These are phyloP conservation scores for Monilinia laxa DNA, from an alignment of 2,329 filamentous ascomycete genomes.

Conservation along the genomic window DNA sequence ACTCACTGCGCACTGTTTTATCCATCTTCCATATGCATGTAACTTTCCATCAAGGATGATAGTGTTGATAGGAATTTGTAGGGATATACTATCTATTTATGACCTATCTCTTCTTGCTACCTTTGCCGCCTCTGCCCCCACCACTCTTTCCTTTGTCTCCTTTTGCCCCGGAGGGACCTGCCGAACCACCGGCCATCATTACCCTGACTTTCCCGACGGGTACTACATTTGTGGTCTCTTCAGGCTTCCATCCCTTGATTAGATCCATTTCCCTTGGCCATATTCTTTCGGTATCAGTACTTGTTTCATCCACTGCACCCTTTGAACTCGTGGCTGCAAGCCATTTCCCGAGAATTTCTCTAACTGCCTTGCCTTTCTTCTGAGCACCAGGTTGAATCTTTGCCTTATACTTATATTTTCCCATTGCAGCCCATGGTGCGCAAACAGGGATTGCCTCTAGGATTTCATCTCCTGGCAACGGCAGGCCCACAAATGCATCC, in stretches of 20 bases:
- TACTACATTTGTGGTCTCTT: constrained; percentile 77
- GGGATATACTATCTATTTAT: background rate
- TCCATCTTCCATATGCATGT: background rate
- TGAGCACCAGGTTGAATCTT: constrained; percentile 87
- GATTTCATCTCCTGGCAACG: constrained; percentile 79
- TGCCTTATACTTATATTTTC: constrained; percentile 83
- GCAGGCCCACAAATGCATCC: constrained; percentile 74
- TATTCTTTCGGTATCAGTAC: constrained; percentile 68
- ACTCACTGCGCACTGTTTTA: too few relatives aligned
- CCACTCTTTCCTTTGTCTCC: constrained; percentile 37
- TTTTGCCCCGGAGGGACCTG: constrained; percentile 31
- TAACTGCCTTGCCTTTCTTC: constrained; percentile 94
- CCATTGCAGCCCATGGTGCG: constrained; percentile 63
- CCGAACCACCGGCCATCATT: constrained; percentile 63
- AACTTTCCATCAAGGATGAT: background rate
- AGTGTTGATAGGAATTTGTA: background rate
- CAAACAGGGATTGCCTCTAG: constrained; percentile 64
- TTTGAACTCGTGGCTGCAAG: constrained; percentile 57
- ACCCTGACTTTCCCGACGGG: constrained; percentile 79
- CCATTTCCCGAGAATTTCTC: constrained; percentile 86
- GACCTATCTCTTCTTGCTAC: constrained; percentile 32
- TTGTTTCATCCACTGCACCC: constrained; percentile 59
- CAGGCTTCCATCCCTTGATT: constrained; percentile 74
- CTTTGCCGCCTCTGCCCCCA: constrained; percentile 31
- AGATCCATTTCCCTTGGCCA: constrained; percentile 86